Conservation (phyloP, 768 basidiomycete genomes). For the Macrocybe gigantea region DNA sequence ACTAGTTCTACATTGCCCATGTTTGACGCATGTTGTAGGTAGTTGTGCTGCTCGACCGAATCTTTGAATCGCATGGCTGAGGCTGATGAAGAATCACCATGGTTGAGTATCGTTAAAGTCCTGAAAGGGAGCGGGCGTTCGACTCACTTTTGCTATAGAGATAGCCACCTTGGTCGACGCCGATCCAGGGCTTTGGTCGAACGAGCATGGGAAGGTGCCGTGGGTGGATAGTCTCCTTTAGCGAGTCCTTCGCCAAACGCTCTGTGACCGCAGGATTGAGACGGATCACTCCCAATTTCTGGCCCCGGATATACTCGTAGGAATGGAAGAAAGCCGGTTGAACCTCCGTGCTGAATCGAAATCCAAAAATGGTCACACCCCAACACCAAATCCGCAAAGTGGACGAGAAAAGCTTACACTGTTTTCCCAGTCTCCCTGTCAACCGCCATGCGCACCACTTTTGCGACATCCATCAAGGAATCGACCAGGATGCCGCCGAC, state of each 20-base stretch:
- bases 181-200: constrained; percentile 83
- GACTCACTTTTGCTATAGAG: constrained; percentile 67
- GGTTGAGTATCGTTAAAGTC: neutral
- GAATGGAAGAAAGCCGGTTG: constrained; percentile 91
- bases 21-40: constrained; percentile 69
- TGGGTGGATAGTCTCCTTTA: constrained; percentile 75
- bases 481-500: constrained; percentile 83
- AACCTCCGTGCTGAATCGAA: constrained; percentile 34
- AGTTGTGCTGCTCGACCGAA: constrained; percentile 73
- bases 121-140: neutral
- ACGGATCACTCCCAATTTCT: constrained; percentile 88
- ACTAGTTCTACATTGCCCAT: constrained; percentile 78
- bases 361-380: no score
- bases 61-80: constrained; percentile 92
- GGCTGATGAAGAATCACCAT: constrained; percentile 29
- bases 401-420: constrained; percentile 41
- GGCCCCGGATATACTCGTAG: constrained; percentile 92
- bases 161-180: constrained; percentile 76
- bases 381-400: neutral
- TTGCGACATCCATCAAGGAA: constrained; percentile 78
- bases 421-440: constrained; percentile 55
- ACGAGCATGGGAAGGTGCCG: constrained; percentile 96
- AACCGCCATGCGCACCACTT: constrained; percentile 54
- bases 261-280: constrained; percentile 78
- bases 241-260: constrained; percentile 67